Conservation (phyloP, 2,329 filamentous ascomycete genomes). For the Xylariaceae sp. region DNA sequence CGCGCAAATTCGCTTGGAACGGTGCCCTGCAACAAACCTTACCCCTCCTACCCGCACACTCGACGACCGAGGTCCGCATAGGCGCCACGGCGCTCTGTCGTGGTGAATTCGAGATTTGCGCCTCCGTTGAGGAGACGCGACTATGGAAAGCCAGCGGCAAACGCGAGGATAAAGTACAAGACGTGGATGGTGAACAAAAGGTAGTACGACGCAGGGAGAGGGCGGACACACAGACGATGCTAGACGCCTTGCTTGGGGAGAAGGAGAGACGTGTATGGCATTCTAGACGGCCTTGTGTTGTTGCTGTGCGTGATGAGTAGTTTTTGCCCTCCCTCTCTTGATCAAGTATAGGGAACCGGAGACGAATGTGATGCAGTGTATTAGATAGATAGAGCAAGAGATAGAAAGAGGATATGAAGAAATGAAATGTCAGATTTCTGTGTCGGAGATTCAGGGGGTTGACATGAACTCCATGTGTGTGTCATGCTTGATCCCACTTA, state of each 20-base stretch:
- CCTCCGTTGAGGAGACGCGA: conserved; percentile 73
- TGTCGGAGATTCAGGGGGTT: background rate
- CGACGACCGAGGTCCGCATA: conserved; percentile 56
- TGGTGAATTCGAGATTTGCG: conserved; percentile 77
- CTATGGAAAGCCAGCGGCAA: conserved; percentile 38
- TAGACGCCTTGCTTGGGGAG: conserved; percentile 54
- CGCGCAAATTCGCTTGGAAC: conserved; percentile 78
- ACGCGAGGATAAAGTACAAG: background rate
- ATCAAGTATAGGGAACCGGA: too few relatives aligned
- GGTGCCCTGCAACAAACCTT: conserved; percentile 74
- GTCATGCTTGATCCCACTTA: background rate
- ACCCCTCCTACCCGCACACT: conserved; percentile 54
- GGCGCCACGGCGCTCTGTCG: conserved; percentile 71
- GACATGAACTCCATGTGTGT: background rate
- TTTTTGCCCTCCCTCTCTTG: background rate
- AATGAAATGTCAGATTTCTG: background rate
- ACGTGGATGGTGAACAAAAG: conserved; percentile 1
- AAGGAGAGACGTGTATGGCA: conserved; percentile 62
- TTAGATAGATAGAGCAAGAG: background rate
- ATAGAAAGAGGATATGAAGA: background rate
- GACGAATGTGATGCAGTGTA: background rate
- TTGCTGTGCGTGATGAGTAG: conserved; percentile 47
- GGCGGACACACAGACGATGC: conserved; percentile 51
- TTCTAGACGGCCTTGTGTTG: conserved; percentile 50
- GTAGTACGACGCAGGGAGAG: conserved; percentile 29